phyloP scores from a whole-genome alignment of 805 yeast genomes.

The Barnettozyma populi region DNA sequence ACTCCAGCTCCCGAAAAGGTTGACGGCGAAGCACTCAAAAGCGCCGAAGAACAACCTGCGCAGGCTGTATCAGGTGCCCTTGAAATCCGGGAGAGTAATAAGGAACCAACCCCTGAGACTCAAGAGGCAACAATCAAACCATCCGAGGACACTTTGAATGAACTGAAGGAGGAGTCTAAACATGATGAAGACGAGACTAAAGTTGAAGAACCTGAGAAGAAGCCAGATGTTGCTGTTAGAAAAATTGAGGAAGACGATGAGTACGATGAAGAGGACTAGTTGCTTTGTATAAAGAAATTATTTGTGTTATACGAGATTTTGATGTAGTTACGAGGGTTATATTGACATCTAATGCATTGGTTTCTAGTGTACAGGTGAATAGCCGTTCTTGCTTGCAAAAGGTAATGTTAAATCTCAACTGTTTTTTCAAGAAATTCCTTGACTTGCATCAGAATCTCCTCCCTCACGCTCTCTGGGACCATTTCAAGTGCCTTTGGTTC shows the following conservation, averaged over 20 bases:
- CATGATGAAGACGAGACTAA: slow-evolving; percentile 27
- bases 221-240: slow-evolving; percentile 34
- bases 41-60: not conserved
- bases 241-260: slow-evolving; percentile 35
- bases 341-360: not conserved
- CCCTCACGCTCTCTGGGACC: slow-evolving; percentile 64
- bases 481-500: slow-evolving; percentile 59
- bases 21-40: not conserved
- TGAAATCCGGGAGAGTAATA: not conserved
- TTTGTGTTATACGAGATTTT: slow-evolving; percentile 1
- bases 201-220: slow-evolving; percentile 21
- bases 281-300: not conserved
- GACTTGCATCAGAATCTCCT: slow-evolving; percentile 53
- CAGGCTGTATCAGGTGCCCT: not conserved
- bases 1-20: not conserved
- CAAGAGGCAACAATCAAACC: slow-evolving; percentile 22
- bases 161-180: slow-evolving; percentile 30
- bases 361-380: not conserved
- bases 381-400: not conserved
- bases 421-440: slow-evolving; percentile 50
- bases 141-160: slow-evolving; percentile 22
- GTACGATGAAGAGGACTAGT: slow-evolving; percentile 33
- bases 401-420: slow-evolving; percentile 24
- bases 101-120: not conserved
- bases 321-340: not conserved